Conservation (phyloP, 2,329 filamentous ascomycete genomes). For the Fusarium nelsonii region DNA sequence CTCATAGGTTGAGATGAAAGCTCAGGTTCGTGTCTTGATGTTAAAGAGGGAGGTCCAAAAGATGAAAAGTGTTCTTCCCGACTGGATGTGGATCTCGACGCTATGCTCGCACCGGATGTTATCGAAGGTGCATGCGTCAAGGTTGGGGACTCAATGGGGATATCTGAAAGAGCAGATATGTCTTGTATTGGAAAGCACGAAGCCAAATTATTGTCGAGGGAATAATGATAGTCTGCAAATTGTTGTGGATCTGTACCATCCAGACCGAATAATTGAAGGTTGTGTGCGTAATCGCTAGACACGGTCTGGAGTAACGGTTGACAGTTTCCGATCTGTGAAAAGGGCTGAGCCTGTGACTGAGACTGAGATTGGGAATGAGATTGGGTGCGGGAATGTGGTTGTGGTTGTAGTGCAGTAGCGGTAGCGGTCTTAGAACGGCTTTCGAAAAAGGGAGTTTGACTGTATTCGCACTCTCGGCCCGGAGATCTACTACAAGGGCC, state of each 20-base stretch:
- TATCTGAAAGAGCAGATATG: neutral
- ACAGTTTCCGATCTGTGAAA: neutral
- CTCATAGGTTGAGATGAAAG: neutral
- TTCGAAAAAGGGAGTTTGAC: neutral
- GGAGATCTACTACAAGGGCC: conserved; percentile 4
- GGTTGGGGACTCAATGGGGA: neutral
- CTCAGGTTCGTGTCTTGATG: neutral
- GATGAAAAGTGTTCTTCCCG: neutral
- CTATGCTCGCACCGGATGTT: neutral
- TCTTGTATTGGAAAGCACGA: neutral
- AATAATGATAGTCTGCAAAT: neutral
- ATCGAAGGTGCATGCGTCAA: neutral
- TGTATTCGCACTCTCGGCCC: conserved; percentile 1
- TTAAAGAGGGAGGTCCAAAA: neutral
- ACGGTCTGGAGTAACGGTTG: neutral
- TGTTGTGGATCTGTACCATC: neutral
- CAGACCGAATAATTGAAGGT: neutral
- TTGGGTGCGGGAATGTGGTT: neutral
- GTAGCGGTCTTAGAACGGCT: neutral
- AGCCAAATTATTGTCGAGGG: neutral
- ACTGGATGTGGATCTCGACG: neutral
- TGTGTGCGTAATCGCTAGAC: neutral
- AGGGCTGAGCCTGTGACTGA: neutral
- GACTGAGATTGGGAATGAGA: neutral
- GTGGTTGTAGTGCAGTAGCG: neutral